Evolutionary conservation across 2,329 filamentous ascomycete genomes (phyloP).

Genomic region (Coniochaeta pulveracea): DNA sequence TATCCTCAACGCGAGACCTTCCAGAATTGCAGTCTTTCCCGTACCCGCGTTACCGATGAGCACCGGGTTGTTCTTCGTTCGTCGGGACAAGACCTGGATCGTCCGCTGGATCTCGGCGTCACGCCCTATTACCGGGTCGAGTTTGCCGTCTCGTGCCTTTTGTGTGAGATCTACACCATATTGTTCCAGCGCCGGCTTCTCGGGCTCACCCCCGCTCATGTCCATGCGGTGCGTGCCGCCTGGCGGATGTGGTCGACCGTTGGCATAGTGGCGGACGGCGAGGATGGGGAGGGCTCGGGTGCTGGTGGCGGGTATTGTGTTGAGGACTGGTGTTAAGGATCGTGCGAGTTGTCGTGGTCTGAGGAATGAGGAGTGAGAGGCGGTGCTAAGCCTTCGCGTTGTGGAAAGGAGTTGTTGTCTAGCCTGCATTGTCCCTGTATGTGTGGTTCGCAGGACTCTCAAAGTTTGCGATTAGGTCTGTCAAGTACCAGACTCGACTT

Average conservation of each 20-base stretch:
- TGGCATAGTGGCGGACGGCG: slow-evolving; percentile 45
- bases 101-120: slow-evolving; percentile 87
- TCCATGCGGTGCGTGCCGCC: slow-evolving; percentile 94
- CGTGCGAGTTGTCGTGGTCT: slow-evolving; percentile 11
- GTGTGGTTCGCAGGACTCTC: neutral
- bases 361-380: slow-evolving; percentile 2
- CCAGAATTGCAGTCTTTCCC: slow-evolving; percentile 87
- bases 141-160: slow-evolving; percentile 73
- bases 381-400: slow-evolving; percentile 13
- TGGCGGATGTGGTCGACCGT: slow-evolving; percentile 72
- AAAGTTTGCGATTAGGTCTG: neutral
- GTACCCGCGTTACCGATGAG: slow-evolving; percentile 87
- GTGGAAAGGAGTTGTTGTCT: slow-evolving; percentile 23
- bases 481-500: no score
- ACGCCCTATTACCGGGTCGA: slow-evolving; percentile 92
- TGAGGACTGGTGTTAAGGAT: slow-evolving; percentile 3
- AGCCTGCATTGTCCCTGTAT: slow-evolving; percentile 21
- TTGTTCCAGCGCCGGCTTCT: slow-evolving; percentile 84
- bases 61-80: slow-evolving; percentile 94
- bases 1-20: slow-evolving; percentile 83
- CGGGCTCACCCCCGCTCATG: slow-evolving; percentile 56
- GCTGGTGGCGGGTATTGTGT: slow-evolving; percentile 4
- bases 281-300: slow-evolving; percentile 25
- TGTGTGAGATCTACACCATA: slow-evolving; percentile 86
- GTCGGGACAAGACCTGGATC: slow-evolving; percentile 82